Conservation (phyloP, 1,284 basidiomycete genomes). For the Pyrrhoderma noxium region DNA sequence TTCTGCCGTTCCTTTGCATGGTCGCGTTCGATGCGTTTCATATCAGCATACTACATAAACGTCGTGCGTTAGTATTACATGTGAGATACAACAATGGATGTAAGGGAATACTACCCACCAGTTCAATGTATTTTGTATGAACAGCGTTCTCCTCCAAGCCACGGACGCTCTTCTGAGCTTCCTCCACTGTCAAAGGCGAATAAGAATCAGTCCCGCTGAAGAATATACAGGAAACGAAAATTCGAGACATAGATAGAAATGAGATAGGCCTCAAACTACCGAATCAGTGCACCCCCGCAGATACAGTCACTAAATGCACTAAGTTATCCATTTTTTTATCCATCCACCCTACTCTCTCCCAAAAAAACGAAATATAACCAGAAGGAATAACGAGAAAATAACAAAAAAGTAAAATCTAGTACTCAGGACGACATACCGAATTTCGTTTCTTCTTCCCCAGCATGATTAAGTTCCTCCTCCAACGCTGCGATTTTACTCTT, state of each 20-base stretch:
- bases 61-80: constrained; percentile 1
- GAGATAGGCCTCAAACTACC: no score
- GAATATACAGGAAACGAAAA: no score
- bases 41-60: constrained; percentile 66
- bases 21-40: constrained; percentile 74
- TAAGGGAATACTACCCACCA: constrained; percentile 40
- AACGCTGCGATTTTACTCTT: constrained; percentile 78
- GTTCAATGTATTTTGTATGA: constrained; percentile 76
- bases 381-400: no score
- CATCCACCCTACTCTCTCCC: no score
- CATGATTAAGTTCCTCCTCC: constrained; percentile 75
- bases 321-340: no score
- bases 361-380: no score
- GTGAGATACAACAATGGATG: constrained; percentile 8
- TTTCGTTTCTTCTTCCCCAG: constrained; percentile 72
- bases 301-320: not conserved
- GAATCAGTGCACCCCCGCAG: no score
- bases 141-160: constrained; percentile 72
- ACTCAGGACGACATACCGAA: constrained; percentile 42
- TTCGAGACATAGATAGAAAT: no score
- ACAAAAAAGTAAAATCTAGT: not conserved
- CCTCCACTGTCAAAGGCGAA: constrained; percentile 52
- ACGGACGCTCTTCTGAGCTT: constrained; percentile 73
- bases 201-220: constrained; percentile 8
- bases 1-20: constrained; percentile 86